These are phyloP conservation scores for Pythium volutum DNA, from an alignment of 352 stramenopile species.

Conservation along the genomic window DNA sequence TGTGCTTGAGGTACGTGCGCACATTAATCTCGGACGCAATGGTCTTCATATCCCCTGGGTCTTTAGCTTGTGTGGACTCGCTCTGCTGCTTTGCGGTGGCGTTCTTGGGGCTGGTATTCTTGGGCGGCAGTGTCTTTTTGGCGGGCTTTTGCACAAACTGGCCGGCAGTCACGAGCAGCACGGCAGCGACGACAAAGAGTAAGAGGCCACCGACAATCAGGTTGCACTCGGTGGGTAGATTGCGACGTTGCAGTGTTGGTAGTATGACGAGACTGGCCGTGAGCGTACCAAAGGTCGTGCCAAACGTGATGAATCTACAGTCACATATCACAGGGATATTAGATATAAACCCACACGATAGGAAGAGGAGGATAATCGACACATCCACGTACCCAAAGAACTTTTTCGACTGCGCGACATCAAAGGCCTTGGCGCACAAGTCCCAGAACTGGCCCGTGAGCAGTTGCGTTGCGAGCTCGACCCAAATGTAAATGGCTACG, in stretches of 20 bases:
- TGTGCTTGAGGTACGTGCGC: conserved; percentile 79
- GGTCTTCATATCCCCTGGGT: conserved; percentile 7
- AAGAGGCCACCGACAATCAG: conserved; percentile 52
- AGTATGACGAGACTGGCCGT: conserved; percentile 73
- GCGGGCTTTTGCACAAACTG: conserved; percentile 27
- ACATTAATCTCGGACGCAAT: conserved; percentile 64
- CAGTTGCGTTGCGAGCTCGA: conserved; percentile 71
- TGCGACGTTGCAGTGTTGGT: conserved; percentile 41
- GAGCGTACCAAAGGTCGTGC: conserved; percentile 74
- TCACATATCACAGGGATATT: not conserved
- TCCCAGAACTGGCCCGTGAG: conserved; percentile 88
- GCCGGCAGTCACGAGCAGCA: conserved; percentile 54
- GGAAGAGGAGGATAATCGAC: not conserved
- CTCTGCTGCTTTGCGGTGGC: not conserved
- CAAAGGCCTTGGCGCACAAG: conserved; percentile 75
- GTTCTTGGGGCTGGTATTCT: conserved; percentile 14
- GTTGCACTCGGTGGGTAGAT: conserved; percentile 72
- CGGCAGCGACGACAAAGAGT: conserved; percentile 52
- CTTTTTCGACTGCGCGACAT: conserved; percentile 79
- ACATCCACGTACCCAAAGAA: conserved; percentile 59
- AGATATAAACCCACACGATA: not conserved
- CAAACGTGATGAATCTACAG: conserved; percentile 74
- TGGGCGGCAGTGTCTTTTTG: not conserved
- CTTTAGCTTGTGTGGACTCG: not conserved
- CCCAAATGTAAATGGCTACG: conserved; percentile 77